Conservation (phyloP, 108 stramenopile species). For the Aurantiochytrium sp. region DNA sequence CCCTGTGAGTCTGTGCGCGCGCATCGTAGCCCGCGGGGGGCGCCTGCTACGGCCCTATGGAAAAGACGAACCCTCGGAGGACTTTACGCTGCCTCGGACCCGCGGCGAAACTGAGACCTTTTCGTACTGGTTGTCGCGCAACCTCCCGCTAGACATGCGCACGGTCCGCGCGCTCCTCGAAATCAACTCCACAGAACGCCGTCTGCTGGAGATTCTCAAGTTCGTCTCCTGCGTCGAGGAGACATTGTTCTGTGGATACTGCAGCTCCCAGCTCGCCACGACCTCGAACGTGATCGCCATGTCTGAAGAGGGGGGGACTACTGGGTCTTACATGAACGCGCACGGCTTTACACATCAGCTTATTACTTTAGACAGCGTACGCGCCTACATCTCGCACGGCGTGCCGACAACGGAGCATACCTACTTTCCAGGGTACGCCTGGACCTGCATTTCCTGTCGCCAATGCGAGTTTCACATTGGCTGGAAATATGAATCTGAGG, state of each 20-base stretch:
- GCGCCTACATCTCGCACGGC: background rate
- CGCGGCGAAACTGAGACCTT: background rate
- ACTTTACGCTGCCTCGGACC: background rate
- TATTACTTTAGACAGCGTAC: background rate
- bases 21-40: background rate
- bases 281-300: background rate
- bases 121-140: background rate
- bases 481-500: background rate
- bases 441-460: background rate
- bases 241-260: background rate
- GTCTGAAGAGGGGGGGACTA: background rate
- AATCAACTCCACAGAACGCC: background rate
- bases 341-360: background rate
- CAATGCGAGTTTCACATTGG: background rate
- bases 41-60: background rate
- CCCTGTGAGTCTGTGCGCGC: background rate
- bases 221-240: background rate
- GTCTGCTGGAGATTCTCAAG: background rate
- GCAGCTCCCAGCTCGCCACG: background rate
- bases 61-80: background rate
- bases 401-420: background rate
- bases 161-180: background rate
- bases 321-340: background rate
- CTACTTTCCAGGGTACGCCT: conserved; percentile 14
- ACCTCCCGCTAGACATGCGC: background rate